phyloP scores from a whole-genome alignment of 1,139 yeast genomes.

The Candida sp. region DNA sequence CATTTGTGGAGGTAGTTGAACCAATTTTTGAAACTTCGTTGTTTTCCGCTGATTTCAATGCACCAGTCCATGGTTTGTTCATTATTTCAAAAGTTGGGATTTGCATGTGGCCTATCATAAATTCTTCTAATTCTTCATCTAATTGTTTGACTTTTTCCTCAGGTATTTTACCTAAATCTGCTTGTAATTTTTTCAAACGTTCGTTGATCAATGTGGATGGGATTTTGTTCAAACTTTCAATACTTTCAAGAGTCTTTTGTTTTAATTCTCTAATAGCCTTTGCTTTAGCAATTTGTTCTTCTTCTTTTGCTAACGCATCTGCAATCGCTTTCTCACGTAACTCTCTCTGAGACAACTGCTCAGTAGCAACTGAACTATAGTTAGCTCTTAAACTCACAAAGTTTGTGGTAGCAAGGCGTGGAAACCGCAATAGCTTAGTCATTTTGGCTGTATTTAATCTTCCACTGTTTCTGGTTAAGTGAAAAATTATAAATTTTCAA shows the following conservation, averaged over 20 bases:
- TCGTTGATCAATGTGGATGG: conserved; percentile 29
- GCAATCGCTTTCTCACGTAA: conserved; percentile 41
- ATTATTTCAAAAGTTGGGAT: conserved; percentile 28
- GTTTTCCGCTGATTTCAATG: not conserved
- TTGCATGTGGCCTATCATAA: conserved; percentile 30
- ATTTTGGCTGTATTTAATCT: no score
- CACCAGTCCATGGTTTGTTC: conserved; percentile 35
- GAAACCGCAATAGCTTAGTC: conserved; percentile 1
- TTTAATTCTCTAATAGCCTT: conserved; percentile 37
- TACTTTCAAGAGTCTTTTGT: conserved; percentile 21
- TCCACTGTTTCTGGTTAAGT: not conserved
- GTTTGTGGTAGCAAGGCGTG: not conserved
- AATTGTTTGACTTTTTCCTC: conserved; percentile 35
- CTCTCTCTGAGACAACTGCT: conserved; percentile 22
- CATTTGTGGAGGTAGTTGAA: conserved; percentile 28
- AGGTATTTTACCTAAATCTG: conserved; percentile 26
- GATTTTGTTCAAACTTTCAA: conserved; percentile 32
- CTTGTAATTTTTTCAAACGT: conserved; percentile 28
- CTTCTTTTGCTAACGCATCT: conserved; percentile 44
- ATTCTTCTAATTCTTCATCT: conserved; percentile 42
- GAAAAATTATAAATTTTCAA: conserved; percentile 1
- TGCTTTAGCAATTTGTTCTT: conserved; percentile 34
- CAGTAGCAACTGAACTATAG: conserved; percentile 1
- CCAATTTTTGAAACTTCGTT: conserved; percentile 13
- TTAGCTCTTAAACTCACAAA: not conserved